Evolutionary conservation across 2,329 filamentous ascomycete genomes (phyloP), one percentile per base, ranked within the genome.

Genomic region (Epichloe gansuensis): DNA sequence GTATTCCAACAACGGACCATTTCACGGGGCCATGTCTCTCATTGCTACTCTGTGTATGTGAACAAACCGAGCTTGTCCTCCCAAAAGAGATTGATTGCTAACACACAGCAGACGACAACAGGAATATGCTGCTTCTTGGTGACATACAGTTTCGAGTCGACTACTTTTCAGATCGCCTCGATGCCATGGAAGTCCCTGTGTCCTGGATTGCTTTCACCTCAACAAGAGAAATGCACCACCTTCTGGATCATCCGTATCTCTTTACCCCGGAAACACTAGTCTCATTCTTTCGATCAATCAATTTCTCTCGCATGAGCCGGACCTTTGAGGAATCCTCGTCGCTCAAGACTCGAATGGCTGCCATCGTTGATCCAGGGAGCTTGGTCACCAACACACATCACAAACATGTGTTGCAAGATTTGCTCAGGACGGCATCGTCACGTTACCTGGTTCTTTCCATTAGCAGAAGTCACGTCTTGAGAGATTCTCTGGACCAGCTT

Each of bases 211-310:
- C 76, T 4, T 82, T 80, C 54, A 71, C 70, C 2, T 71, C 78
- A 0, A 82, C 80, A 35, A 80, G 75, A 54, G 81, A 82, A 58
- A 79, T 72, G 31, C 71, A 83, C 23, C 89, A 96, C 65, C 71
- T 97, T 0, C 71, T 97, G 3, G 83, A 89, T 53, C 88, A 85
- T 56, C 81, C 87, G 0, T 94, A 85, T 62, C 74, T 97, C 0
- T 95, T 96, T 60, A 81, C 77, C 21, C 76, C 83, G 0, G 75
- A 82, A 0, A 80, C 81, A 1, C 70, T 95, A 3, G 84, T 95
- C 3, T 82, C 81, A 0, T 95, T 89, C 64, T 96, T 97, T 64
- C 83, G 91, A 17, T 81, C 88, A 4, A 83, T 95, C 61, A 96
- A 95, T 63, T 89, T 93, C 60, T 81, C 87, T 0, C 78, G 78